These are phyloP conservation scores for Cardamine occulta DNA, from an alignment of 345 rosid species.

Conservation along the genomic window DNA sequence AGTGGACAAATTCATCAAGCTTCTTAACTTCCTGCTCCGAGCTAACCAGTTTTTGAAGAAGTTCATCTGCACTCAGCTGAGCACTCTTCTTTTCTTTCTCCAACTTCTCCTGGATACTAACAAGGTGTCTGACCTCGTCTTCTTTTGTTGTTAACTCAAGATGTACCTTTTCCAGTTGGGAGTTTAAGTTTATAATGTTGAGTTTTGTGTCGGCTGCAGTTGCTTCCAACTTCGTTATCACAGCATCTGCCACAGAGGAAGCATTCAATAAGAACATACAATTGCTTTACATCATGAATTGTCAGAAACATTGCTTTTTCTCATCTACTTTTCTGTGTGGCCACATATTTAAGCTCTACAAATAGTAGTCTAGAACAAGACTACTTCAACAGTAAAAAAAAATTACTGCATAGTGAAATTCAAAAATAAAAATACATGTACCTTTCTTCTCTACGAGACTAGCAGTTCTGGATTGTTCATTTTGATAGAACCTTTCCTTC, in stretches of 20 bases:
- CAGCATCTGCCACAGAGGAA: constrained; percentile 9
- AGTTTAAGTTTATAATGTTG: constrained; percentile 56
- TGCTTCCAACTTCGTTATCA: constrained; percentile 15
- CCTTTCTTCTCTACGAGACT: constrained; percentile 75
- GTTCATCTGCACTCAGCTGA: constrained; percentile 56
- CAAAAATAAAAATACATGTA: constrained; percentile 21
- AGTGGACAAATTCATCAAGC: constrained; percentile 58
- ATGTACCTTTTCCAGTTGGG: constrained; percentile 60
- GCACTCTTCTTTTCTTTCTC: constrained; percentile 61
- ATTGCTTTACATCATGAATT: background rate
- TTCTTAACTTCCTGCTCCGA: constrained; percentile 57
- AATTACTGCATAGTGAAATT: too few species aligned
- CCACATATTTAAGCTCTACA: constrained; percentile 1
- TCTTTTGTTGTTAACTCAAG: constrained; percentile 60
- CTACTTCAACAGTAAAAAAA: too few species aligned
- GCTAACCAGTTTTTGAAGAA: constrained; percentile 50
- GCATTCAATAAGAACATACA: background rate
- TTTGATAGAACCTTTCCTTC: constrained; percentile 50
- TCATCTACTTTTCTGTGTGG: background rate
- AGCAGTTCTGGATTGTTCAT: constrained; percentile 52
- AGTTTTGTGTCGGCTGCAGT: constrained; percentile 16
- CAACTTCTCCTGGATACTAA: constrained; percentile 54
- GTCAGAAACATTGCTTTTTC: background rate
- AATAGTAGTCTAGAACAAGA: background rate
- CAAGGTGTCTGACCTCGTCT: constrained; percentile 57